These are phyloP conservation scores for Paraphoma sp. DNA, from an alignment of 2,329 filamentous ascomycete species.

Conservation along the genomic window DNA sequence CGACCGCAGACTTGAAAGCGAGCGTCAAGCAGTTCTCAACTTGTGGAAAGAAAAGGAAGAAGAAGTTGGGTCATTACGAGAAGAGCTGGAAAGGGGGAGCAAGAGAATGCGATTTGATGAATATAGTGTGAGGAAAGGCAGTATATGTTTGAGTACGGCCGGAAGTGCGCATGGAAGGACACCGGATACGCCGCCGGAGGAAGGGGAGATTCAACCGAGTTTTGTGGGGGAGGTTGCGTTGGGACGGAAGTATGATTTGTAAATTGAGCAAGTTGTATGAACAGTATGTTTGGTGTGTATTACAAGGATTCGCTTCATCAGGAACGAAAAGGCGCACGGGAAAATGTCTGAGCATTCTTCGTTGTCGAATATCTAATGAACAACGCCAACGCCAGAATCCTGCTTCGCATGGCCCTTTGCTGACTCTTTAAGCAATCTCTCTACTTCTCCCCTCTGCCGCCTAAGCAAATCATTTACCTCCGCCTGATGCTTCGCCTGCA, in stretches of 20 bases:
- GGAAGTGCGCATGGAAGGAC: conserved; percentile 17
- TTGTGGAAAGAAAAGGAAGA: conserved; percentile 33
- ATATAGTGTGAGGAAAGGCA: conserved; percentile 13
- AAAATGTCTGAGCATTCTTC: not conserved
- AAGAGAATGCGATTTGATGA: conserved; percentile 26
- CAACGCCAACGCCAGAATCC: not conserved
- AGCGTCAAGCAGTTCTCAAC: conserved; percentile 25
- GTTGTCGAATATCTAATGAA: not conserved
- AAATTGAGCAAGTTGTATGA: not conserved
- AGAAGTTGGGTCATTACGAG: conserved; percentile 21
- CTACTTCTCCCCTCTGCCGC: conserved; percentile 13
- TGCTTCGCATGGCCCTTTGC: not conserved
- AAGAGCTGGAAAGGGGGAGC: conserved; percentile 28
- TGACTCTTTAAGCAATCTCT: conserved; percentile 7
- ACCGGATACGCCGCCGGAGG: conserved; percentile 31
- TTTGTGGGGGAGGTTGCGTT: conserved; percentile 28
- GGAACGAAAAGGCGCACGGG: not conserved
- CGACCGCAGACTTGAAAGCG: conserved; percentile 21
- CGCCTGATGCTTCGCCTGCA: conserved; percentile 21
- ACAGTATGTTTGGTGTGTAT: not conserved
- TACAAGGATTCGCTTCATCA: not conserved
- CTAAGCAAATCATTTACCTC: conserved; percentile 16
- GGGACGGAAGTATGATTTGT: conserved; percentile 2
- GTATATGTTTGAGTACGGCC: conserved; percentile 11
- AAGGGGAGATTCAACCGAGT: conserved; percentile 28